These are phyloP conservation scores for Tylopilus felleus DNA, from an alignment of 768 basidiomycete species.

Conservation along the genomic window DNA sequence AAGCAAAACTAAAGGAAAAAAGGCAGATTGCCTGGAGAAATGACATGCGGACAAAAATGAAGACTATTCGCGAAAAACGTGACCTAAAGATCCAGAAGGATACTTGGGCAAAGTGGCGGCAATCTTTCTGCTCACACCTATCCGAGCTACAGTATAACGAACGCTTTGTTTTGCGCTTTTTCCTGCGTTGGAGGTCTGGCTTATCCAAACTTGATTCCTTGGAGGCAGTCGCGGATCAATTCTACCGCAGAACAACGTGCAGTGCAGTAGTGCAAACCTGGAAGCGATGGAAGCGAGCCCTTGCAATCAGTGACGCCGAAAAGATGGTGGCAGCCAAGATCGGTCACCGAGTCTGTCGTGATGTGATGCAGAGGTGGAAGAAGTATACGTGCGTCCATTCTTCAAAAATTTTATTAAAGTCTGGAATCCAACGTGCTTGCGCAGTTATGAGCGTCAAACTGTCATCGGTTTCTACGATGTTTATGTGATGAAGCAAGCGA, in stretches of 20 bases:
- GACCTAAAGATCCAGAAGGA: conserved; percentile 53
- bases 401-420: not conserved
- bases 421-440: conserved; percentile 2
- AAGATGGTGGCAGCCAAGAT: conserved; percentile 42
- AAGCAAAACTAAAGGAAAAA: conserved; percentile 47
- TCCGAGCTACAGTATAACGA: conserved; percentile 50
- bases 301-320: conserved; percentile 45
- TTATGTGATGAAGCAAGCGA: conserved; percentile 41
- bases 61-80: conserved; percentile 51
- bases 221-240: conserved; percentile 49
- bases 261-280: conserved; percentile 42
- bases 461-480: conserved; percentile 44
- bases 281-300: conserved; percentile 53
- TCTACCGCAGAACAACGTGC: conserved; percentile 38
- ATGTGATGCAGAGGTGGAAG: conserved; percentile 56
- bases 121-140: conserved; percentile 47
- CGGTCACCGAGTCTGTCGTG: conserved; percentile 46
- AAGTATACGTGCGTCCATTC: conserved; percentile 45
- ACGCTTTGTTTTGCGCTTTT: conserved; percentile 42
- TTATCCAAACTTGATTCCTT: conserved; percentile 41
- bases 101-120: conserved; percentile 67
- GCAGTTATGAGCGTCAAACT: conserved; percentile 42
- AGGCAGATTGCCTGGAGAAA: conserved; percentile 59
- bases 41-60: conserved; percentile 73
- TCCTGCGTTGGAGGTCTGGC: conserved; percentile 51